phyloP scores from a whole-genome alignment of 495 filamentous ascomycete species.

The Rhizodiscina lignyota region DNA sequence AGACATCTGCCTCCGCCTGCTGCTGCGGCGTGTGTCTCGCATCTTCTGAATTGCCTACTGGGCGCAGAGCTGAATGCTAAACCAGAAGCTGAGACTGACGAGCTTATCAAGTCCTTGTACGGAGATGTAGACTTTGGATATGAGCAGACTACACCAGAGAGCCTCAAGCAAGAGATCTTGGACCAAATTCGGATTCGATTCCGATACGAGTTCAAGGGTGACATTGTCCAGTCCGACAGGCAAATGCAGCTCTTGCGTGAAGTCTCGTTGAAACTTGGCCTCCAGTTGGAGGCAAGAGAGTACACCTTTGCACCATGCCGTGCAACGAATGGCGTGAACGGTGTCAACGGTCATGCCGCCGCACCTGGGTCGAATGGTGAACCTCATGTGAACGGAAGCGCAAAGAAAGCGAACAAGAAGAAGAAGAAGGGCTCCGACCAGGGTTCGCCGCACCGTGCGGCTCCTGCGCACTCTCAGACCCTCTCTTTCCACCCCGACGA shows the following conservation, averaged over 20 bases:
- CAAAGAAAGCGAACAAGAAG: slow-evolving; percentile 41
- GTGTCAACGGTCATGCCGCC: slow-evolving; percentile 15
- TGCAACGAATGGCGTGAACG: no score
- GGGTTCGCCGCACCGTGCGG: slow-evolving; percentile 25
- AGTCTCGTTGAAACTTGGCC: slow-evolving; percentile 71
- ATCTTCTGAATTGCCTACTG: slow-evolving; percentile 89
- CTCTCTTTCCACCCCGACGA: slow-evolving; percentile 70
- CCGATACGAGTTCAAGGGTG: slow-evolving; percentile 50
- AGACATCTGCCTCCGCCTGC: slow-evolving; percentile 66
- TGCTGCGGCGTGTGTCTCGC: slow-evolving; percentile 57
- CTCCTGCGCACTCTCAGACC: slow-evolving; percentile 32
- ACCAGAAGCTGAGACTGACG: slow-evolving; percentile 62
- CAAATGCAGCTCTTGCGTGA: slow-evolving; percentile 80
- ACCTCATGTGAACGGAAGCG: slow-evolving; percentile 25
- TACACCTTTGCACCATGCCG: slow-evolving; percentile 47
- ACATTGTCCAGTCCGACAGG: slow-evolving; percentile 48
- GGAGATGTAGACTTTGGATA: slow-evolving; percentile 71
- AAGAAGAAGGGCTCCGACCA: slow-evolving; percentile 56
- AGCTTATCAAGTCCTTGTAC: slow-evolving; percentile 55
- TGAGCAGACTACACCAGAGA: slow-evolving; percentile 55
- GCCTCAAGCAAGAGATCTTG: slow-evolving; percentile 51
- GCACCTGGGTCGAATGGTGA: slow-evolving; percentile 16
- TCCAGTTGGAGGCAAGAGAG: slow-evolving; percentile 72
- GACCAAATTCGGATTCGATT: slow-evolving; percentile 56
- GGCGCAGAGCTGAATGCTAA: slow-evolving; percentile 59